Evolutionary conservation across 352 stramenopile species (phyloP).

Genomic region (Globisporangium okanoganense): DNA sequence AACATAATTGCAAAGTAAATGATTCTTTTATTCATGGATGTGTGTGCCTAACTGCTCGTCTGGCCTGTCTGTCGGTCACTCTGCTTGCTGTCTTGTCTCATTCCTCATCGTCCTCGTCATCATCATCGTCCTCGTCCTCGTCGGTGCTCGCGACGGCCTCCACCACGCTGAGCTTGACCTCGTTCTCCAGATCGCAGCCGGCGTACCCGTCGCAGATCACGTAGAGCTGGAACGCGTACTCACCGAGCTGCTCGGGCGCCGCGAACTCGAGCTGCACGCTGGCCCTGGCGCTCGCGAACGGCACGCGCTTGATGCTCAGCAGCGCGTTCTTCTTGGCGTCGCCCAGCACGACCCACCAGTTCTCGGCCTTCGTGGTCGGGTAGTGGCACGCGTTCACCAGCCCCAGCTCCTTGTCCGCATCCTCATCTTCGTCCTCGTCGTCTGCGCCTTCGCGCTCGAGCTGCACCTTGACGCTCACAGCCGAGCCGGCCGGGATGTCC

Average conservation of each 20-base stretch:
- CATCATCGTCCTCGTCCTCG: conserved; percentile 45
- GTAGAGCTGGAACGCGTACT: conserved; percentile 96
- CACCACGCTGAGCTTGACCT: conserved; percentile 66
- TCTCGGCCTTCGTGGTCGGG: conserved; percentile 93
- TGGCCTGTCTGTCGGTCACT: no score
- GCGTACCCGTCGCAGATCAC: conserved; percentile 99
- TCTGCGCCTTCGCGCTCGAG: conserved; percentile 93
- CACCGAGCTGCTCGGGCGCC: conserved; percentile 91
- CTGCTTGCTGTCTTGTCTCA: background rate
- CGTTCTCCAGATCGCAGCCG: conserved; percentile 98
- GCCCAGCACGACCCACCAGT: conserved; percentile 98
- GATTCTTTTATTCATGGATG: no score
- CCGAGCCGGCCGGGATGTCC: conserved; percentile 88
- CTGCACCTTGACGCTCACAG: conserved; percentile 85
- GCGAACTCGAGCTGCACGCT: conserved; percentile 95
- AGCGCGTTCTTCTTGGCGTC: conserved; percentile 95
- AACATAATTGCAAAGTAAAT: no score
- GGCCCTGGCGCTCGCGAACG: conserved; percentile 74
- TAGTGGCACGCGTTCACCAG: conserved; percentile 76
- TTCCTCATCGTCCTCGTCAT: conserved; percentile 30
- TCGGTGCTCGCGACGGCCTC: conserved; percentile 36
- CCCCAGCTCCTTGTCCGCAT: conserved; percentile 49
- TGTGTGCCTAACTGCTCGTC: no score
- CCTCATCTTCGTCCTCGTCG: conserved; percentile 67
- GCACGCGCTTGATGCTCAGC: conserved; percentile 97